These are phyloP conservation scores for Hirschioporus abietinus DNA, from an alignment of 768 basidiomycete species.

Conservation along the genomic window DNA sequence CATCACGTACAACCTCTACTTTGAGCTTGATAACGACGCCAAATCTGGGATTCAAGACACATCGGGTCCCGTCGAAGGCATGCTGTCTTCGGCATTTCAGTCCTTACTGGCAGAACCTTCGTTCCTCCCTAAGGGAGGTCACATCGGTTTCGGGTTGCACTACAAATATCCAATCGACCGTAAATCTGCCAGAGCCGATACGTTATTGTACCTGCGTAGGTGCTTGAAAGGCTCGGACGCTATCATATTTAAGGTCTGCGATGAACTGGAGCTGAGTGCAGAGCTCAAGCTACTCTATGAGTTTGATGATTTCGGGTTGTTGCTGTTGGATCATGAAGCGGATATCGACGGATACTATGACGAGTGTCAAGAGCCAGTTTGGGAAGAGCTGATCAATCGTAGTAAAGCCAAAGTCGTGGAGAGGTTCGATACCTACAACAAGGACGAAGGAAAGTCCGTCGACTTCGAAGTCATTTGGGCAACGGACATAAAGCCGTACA, in stretches of 20 bases:
- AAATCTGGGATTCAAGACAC: constrained; percentile 1
- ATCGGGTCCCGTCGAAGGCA: constrained; percentile 6
- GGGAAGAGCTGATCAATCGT: not conserved
- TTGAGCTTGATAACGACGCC: constrained; percentile 12
- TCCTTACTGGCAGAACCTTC: constrained; percentile 25
- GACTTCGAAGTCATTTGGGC: not conserved
- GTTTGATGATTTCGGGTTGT: constrained; percentile 2
- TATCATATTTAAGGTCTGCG: constrained; percentile 19
- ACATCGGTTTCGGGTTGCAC: constrained; percentile 34
- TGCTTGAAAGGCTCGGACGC: constrained; percentile 28
- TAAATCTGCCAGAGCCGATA: not conserved
- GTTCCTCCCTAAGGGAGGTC: constrained; percentile 36
- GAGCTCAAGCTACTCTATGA: constrained; percentile 20
- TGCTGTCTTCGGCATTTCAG: constrained; percentile 15
- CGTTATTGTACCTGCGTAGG: not conserved
- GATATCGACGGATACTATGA: not conserved
- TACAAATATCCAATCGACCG: constrained; percentile 30
- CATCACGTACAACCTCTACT: constrained; percentile 38
- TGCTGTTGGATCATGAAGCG: not conserved
- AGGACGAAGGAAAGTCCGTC: not conserved
- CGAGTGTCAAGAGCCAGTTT: not conserved
- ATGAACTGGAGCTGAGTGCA: constrained; percentile 14
- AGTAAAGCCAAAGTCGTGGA: not conserved
- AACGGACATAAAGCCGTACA: not conserved
- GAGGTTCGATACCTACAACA: not conserved